Base-by-base conservation (phyloP, 768 basidiomycete genomes). In the Lactifluus pinguis region DNA sequence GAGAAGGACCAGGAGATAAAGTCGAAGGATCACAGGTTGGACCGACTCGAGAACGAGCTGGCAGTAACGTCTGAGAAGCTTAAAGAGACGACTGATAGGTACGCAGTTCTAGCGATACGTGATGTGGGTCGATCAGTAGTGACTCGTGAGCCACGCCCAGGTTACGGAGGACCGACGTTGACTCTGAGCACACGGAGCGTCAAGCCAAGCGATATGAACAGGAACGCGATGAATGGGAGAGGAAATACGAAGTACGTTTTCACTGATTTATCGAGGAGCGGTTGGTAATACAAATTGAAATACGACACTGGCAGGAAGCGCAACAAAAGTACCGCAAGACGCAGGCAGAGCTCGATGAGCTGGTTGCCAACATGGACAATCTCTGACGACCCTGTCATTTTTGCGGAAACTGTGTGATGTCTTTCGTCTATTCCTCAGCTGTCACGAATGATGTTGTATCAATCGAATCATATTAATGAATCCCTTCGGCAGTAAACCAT, bases 1-100 rank as follows among this genome's bases (percentile, higher is more conserved):
- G 56, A 62, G 47, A 53, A n/a, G 41, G 61, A 62, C 0, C 55
- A 62, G 36, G 61, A 62, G 4, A 54, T 62, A n/a, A 53, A 49
- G 56, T 62, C 61, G 11, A 62, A 62, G 25, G 52, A 62, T 36
- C 61, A 62, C 56, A 53, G 47, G 41, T 19, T 62, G 47, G 61
- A 53, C 19, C 32, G n/a, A 14, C 61, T 62, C 34, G 61, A 62
- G 30, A 11, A 6, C 5, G 0, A 15, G 11, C 15, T 42, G 39
- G 61, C 49, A 54, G 41, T 38, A 0, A 1, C 25, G 7, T 14
- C 39, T 9, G 0, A 0, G 2, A 36, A 44, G 39, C 19, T 58
- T 13, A 58, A 44, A 34, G 52, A 49, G 1, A 19, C 52, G 17
- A 54, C 11, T 1, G 61, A 44, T 13, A 62, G 6, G 61, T 62